A percentile compares a stretch with the other conserved stretches of the same genome.
Evolutionary conservation across 2,329 filamentous ascomycete genomes (phyloP).

Genomic region (Pseudodiploospora longispora): DNA sequence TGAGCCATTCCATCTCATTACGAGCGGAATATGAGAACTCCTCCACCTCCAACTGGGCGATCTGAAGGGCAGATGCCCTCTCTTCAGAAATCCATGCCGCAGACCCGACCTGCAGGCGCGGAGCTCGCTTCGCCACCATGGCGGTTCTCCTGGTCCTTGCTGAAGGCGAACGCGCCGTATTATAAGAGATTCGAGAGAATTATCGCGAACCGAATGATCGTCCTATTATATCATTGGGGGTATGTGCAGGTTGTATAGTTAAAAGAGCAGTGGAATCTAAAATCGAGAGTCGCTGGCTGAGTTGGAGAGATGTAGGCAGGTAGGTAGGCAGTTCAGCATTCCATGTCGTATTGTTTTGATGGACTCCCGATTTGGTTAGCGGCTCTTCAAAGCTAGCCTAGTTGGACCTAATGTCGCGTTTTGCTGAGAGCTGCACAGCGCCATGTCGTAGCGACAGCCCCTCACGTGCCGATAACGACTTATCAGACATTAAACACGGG

Average conservation of each 20-base stretch:
- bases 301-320: not conserved
- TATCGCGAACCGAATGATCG: not conserved
- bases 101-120: constrained; percentile 68
- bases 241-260: no score
- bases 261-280: not conserved
- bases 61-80: constrained; percentile 65
- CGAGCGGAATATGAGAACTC: constrained; percentile 88
- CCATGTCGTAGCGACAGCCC: constrained; percentile 12
- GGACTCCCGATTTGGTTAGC: constrained; percentile 26
- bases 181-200: not conserved
- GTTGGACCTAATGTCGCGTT: constrained; percentile 13
- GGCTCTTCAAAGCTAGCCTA: constrained; percentile 1
- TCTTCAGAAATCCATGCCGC: constrained; percentile 80
- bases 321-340: constrained; percentile 10
- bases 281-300: not conserved
- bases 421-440: not conserved
- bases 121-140: constrained; percentile 41
- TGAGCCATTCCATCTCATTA: constrained; percentile 96
- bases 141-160: constrained; percentile 5
- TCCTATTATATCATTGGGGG: no score
- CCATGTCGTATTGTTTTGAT: constrained; percentile 33
- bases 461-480: constrained; percentile 31
- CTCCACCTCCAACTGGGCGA: constrained; percentile 75
- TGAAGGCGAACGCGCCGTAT: no score
- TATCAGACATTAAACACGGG: constrained; percentile 29